Percentiles rank a stretch among this genome's conserved stretches.
phyloP scores from a whole-genome alignment of 169 alveolate species.

The Plasmodium coatneyi region DNA sequence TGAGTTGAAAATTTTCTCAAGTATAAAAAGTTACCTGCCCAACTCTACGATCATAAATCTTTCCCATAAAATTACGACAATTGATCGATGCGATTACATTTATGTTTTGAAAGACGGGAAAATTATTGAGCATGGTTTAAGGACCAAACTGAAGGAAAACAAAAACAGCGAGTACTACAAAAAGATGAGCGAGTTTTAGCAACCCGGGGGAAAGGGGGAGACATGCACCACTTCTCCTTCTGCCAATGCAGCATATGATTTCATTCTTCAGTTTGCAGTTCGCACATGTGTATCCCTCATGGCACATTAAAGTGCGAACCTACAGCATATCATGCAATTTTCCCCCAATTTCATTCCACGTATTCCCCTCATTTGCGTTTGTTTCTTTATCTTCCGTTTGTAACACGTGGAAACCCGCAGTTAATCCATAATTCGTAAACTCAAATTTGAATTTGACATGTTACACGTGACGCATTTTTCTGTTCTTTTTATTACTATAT shows the following conservation, averaged over 20 bases:
- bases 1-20: conserved; percentile 75
- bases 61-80: conserved; percentile 83
- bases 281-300: neutral
- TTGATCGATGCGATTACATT: conserved; percentile 76
- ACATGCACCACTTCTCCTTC: neutral
- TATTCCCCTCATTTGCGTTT: neutral
- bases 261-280: neutral
- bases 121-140: conserved; percentile 78
- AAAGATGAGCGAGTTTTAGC: conserved; percentile 38
- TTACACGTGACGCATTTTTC: neutral
- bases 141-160: conserved; percentile 28
- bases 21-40: conserved; percentile 65
- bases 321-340: neutral
- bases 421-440: neutral
- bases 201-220: neutral
- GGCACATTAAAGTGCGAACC: neutral
- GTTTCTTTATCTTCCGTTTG: neutral
- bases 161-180: conserved; percentile 71
- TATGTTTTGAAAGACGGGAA: conserved; percentile 73
- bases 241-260: neutral
- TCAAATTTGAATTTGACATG: neutral
- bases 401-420: neutral
- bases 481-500: neutral
- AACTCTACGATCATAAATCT: conserved; percentile 75
- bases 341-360: neutral